These are phyloP conservation scores for Castanea crenata DNA, from an alignment of 306 rosid species.

Conservation along the genomic window DNA sequence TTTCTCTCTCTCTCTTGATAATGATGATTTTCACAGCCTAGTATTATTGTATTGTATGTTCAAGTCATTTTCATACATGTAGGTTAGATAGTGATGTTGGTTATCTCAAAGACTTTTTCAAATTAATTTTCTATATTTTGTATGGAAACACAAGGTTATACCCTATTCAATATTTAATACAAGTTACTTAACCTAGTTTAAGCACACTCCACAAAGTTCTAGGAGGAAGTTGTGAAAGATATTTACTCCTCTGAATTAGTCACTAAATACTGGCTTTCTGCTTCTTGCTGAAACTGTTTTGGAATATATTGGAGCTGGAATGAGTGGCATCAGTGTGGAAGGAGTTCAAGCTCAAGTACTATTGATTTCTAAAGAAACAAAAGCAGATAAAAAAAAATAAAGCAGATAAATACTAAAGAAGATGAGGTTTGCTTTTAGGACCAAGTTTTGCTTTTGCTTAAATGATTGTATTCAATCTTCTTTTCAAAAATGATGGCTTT, in stretches of 20 bases:
- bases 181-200: not conserved
- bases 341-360: not conserved
- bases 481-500: too few species aligned
- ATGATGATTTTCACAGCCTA: not conserved
- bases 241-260: not conserved
- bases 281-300: not conserved
- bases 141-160: not conserved
- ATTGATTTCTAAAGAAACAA: not conserved
- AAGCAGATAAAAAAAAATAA: not conserved
- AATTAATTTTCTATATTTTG: not conserved
- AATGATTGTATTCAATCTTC: too few species aligned
- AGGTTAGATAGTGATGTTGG: not conserved
- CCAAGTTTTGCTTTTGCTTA: not conserved
- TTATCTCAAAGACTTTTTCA: not conserved
- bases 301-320: not conserved
- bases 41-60: not conserved
- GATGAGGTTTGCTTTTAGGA: not conserved
- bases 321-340: not conserved
- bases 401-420: not conserved
- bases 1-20: conserved; percentile 10
- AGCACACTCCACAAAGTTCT: not conserved
- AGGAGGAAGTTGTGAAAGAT: not conserved
- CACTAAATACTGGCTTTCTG: not conserved
- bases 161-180: not conserved
- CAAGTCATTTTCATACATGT: conserved; percentile 18